Evolutionary conservation across 2,329 filamentous ascomycete species (phyloP), one percentile per base, ranked within the genome.

Genomic region (Fusarium longipes): DNA sequence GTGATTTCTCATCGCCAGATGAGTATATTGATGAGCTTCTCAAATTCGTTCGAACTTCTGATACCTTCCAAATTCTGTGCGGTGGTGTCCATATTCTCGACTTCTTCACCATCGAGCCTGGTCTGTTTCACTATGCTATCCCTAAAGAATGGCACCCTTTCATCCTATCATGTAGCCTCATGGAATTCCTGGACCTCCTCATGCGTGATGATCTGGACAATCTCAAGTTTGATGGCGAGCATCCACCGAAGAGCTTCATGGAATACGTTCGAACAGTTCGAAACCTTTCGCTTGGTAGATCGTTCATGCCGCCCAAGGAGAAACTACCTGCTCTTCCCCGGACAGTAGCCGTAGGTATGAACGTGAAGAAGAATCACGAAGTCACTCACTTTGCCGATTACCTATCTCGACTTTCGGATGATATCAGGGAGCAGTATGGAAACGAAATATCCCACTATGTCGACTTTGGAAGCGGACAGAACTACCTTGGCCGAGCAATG

Each of bases 1-100:
- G 88, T 49, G 86, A 87, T 72, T 97, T 95, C 82, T 76, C 82
- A 35, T 87, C 87, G 42, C 81, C 88, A 8, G 92, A 97, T 45
- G 86, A 89, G 52, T 99, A 97, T 77, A 86, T 97, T 47, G 84
- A 92, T 25, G 89, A 89, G 18, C 86, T 98, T 14, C 83, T 98
- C 25, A 77, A 87, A 20, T 97, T 98, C 73, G 87, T 89, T 2
- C 89, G 89, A 8, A 89, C 88, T 3, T 92, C 91, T 43, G 86
- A 90, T 53, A 83, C 93, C 2, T 93, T 97, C 71, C 91, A 93
- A 68, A 93, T 92, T 25, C 84, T 99, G n/a, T 97, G 93, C 75
- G 96, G 96, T 53, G 94, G 95, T n/a, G 92, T 98, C 1, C 96
- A 99, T 76, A 94, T 99, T 65, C 85, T 98, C 57, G 96, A 99